phyloP scores from a whole-genome alignment of 306 rosid species.

The Carpinus viminea region DNA sequence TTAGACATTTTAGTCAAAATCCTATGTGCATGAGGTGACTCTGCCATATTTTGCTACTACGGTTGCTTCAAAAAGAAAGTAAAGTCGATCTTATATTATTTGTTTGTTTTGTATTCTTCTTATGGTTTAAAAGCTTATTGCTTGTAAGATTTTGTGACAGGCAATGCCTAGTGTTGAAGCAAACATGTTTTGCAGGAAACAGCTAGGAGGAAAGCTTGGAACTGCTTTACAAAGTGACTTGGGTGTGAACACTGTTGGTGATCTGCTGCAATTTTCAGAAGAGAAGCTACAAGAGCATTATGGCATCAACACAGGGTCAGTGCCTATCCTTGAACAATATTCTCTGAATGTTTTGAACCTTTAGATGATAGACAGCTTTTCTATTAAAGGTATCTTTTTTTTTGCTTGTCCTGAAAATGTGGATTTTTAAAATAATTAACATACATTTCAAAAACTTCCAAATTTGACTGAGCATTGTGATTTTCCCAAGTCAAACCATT shows the following conservation, averaged over 20 bases:
- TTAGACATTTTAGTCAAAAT: background rate
- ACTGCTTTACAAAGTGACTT: slow-evolving; percentile 80
- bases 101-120: slow-evolving; percentile 16
- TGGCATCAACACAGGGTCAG: slow-evolving; percentile 89
- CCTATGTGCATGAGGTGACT: background rate
- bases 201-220: slow-evolving; percentile 97
- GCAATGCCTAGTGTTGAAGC: slow-evolving; percentile 19
- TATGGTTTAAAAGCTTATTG: slow-evolving; percentile 6
- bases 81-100: slow-evolving; percentile 7
- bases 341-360: slow-evolving; percentile 14
- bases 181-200: slow-evolving; percentile 69
- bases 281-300: slow-evolving; percentile 79
- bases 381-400: slow-evolving; percentile 9
- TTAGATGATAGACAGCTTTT: slow-evolving; percentile 10
- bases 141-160: slow-evolving; percentile 8
- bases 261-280: slow-evolving; percentile 78
- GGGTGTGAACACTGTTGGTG: slow-evolving; percentile 81
- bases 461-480: background rate
- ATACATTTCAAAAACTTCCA: background rate
- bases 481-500: background rate
- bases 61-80: background rate
- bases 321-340: slow-evolving; percentile 21
- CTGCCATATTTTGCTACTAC: background rate
- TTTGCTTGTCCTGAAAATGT: background rate
- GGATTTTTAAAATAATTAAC: background rate